Evolutionary conservation across 1,284 basidiomycete species (phyloP), one percentile per base, ranked within the genome.

Genomic region (Boletellus deceptivus): DNA sequence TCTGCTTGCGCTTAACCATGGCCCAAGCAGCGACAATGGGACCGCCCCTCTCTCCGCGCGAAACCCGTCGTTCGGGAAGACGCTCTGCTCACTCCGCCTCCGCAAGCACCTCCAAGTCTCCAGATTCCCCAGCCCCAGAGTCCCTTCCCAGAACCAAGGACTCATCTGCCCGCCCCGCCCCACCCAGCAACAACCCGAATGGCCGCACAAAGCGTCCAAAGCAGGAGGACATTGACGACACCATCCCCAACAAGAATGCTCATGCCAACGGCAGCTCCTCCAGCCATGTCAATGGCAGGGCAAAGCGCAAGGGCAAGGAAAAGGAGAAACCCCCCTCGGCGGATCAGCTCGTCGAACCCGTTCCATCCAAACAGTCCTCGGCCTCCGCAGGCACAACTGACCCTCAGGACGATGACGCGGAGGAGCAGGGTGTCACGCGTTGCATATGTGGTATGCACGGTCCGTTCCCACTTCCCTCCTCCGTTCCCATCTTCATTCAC

Each of bases 401-500:
- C 25, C 76, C 72, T 38, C 67, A 65, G 49, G 64, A 72, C 17
- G 64, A 72, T 27, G 87, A 83, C 54, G 80, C 83, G 48, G 92
- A 93, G 56, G 89, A 92, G 59, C 82, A 84, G 55, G 87, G 90
- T 31, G 81, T 96, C 54, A 98, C 95, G 61, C 86, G 96, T 56
- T 99, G 96, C 72, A 84, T 98, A 38, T 99, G 96, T 75, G 91
- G 91, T 53, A 88, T 84, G 69, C 83, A 85, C 60, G 91, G 92
- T 95, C 66, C 65, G 86, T 75, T 46, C 55, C 54, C 55, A 41
- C 43, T 36, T 48, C 31, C 36, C 22, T 43, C 42, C 38, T 38
- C 40, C 29, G 17, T n/a, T 41, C 13, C 43, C 37, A 29, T 49
- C 49, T 55, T 64, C 41, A 67, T 50, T 65, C 35, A 13, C 27